These are phyloP conservation scores for Pseudozyma thailandica DNA, from an alignment of 1,284 basidiomycete genomes.

Conservation along the genomic window DNA sequence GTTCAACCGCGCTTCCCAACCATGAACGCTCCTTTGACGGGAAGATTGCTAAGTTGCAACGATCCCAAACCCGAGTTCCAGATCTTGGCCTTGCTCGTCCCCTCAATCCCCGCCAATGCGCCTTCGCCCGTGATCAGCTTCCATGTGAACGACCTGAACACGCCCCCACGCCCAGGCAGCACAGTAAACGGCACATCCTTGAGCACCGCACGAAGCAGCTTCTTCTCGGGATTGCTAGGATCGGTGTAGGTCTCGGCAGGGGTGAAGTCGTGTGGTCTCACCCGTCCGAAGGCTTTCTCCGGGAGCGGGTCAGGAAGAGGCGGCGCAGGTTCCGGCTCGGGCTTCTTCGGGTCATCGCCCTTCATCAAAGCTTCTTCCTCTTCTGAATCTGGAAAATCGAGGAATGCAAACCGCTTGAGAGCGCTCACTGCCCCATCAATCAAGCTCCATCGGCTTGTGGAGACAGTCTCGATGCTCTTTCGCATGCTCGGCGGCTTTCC, in stretches of 20 bases:
- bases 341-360: conserved; percentile 32
- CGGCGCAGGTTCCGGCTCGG: conserved; percentile 49
- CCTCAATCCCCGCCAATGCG: conserved; percentile 60
- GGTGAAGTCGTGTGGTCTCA: conserved; percentile 56
- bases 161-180: conserved; percentile 44
- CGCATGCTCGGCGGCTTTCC: conserved; percentile 61
- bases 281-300: conserved; percentile 57
- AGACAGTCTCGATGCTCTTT: conserved; percentile 11
- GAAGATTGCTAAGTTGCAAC: conserved; percentile 53
- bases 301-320: conserved; percentile 59
- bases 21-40: conserved; percentile 62
- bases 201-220: conserved; percentile 55
- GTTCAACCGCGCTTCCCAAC: conserved; percentile 47
- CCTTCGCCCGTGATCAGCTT: conserved; percentile 61
- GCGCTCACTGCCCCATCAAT: conserved; percentile 27
- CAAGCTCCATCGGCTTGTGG: conserved; percentile 13
- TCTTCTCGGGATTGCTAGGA: conserved; percentile 53
- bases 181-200: conserved; percentile 61
- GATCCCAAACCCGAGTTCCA: conserved; percentile 61
- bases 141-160: conserved; percentile 62
- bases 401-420: conserved; percentile 32
- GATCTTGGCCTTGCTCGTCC: conserved; percentile 56
- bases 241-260: conserved; percentile 55
- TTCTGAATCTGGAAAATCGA: conserved; percentile 12
- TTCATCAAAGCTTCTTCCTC: neutral